Percentiles rank a stretch among this genome's conserved stretches.
Evolutionary conservation across 2,329 filamentous ascomycete genomes (phyloP).

Genomic region (Chrysoporthe puriensis): DNA sequence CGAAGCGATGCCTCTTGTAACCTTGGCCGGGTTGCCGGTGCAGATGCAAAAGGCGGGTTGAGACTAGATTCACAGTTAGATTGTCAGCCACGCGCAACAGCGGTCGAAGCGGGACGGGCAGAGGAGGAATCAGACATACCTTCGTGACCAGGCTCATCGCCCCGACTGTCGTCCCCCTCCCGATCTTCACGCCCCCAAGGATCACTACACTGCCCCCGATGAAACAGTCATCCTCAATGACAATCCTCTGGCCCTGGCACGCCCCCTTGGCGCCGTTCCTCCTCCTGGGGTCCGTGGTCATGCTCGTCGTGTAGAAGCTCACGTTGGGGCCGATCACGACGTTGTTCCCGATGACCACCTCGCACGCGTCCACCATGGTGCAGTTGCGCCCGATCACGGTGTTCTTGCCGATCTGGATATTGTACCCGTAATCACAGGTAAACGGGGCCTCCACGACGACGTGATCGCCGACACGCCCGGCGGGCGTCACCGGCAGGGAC

Average conservation of each 20-base stretch:
- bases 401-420: slow-evolving; percentile 84
- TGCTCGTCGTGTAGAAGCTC: slow-evolving; percentile 77
- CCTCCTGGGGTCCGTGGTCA: slow-evolving; percentile 72
- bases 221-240: slow-evolving; percentile 85
- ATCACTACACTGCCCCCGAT: slow-evolving; percentile 78
- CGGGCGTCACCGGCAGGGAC: slow-evolving; percentile 54
- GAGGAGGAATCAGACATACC: slow-evolving; percentile 44
- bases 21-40: slow-evolving; percentile 32
- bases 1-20: slow-evolving; percentile 28
- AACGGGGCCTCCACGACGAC: slow-evolving; percentile 87
- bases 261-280: slow-evolving; percentile 75
- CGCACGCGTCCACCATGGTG: slow-evolving; percentile 82
- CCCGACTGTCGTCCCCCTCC: slow-evolving; percentile 77
- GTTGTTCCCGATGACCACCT: slow-evolving; percentile 79
- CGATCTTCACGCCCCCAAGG: slow-evolving; percentile 78
- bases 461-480: slow-evolving; percentile 71
- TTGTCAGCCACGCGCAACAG: neutral
- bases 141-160: slow-evolving; percentile 86
- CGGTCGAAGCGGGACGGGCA: neutral
- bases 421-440: slow-evolving; percentile 89
- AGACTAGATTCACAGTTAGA: slow-evolving; percentile 6
- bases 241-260: slow-evolving; percentile 71
- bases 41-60: slow-evolving; percentile 33
- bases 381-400: slow-evolving; percentile 84
- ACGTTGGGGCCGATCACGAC: slow-evolving; percentile 82